Evolutionary conservation across 1,284 basidiomycete genomes (phyloP).

Genomic region (Naganishia liquefaciens): DNA sequence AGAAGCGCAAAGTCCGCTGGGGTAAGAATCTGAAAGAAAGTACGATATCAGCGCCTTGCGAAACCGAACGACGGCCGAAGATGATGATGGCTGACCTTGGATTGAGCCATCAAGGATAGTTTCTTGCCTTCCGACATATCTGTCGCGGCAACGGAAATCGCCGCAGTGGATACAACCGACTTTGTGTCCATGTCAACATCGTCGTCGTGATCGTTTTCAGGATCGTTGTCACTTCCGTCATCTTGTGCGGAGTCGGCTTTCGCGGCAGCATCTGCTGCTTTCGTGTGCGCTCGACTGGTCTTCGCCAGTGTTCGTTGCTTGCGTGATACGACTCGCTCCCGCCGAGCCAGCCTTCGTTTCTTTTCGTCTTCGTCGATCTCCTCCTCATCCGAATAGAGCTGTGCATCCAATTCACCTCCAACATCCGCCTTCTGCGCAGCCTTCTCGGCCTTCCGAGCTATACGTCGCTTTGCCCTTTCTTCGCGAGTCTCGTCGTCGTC

Average conservation of each 20-base stretch:
- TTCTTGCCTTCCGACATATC: conserved; percentile 50
- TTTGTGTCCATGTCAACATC: conserved; percentile 46
- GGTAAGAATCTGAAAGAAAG: conserved; percentile 75
- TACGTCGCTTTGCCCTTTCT: conserved; percentile 23
- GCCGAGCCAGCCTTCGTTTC: conserved; percentile 38
- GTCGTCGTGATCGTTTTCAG: conserved; percentile 41
- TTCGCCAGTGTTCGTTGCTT: conserved; percentile 61
- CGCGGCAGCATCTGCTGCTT: not conserved
- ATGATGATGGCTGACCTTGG: conserved; percentile 43
- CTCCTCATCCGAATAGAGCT: conserved; percentile 22
- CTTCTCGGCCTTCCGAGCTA: conserved; percentile 12
- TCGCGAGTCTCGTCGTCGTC: conserved; percentile 32
- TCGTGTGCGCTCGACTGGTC: conserved; percentile 69
- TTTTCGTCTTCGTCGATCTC: conserved; percentile 35
- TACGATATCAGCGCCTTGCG: not conserved
- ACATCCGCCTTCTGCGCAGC: not conserved
- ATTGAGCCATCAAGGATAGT: conserved; percentile 52
- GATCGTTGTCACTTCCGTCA: conserved; percentile 1
- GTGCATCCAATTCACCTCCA: not conserved
- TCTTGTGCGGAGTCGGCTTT: not conserved
- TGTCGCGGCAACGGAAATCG: conserved; percentile 42
- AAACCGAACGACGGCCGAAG: not conserved
- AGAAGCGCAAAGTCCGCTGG: conserved; percentile 95
- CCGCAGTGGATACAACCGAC: conserved; percentile 45
- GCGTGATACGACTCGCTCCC: conserved; percentile 40